These are phyloP conservation scores for Collybia sordida DNA, from an alignment of 768 basidiomycete genomes.

Conservation along the genomic window DNA sequence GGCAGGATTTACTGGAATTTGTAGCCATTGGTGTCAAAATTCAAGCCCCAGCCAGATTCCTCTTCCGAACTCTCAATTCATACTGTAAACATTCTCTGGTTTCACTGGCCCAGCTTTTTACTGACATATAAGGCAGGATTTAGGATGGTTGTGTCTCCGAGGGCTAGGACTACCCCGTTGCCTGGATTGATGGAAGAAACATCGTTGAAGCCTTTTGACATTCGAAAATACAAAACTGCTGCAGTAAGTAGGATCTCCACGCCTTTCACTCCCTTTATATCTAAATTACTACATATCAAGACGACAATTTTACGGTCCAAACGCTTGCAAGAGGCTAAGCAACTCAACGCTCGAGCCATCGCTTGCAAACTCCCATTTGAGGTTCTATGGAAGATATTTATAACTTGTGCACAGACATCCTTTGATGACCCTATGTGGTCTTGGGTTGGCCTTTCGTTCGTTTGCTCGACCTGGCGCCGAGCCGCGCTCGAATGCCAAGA, in stretches of 20 bases:
- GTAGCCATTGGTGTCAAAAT: too few species aligned
- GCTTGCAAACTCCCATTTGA: constrained; percentile 25
- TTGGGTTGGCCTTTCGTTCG: constrained; percentile 33
- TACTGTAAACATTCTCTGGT: too few species aligned
- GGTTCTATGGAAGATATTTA: constrained; percentile 28
- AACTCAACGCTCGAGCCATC: constrained; percentile 7
- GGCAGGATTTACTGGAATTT: too few species aligned
- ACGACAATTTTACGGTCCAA: constrained; percentile 11
- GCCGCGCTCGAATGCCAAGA: constrained; percentile 28
- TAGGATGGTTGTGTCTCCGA: neutral
- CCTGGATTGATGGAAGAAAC: constrained; percentile 1
- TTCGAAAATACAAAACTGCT: constrained; percentile 15
- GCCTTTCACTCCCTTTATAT: neutral
- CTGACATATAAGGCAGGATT: too few species aligned
- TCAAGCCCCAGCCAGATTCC: too few species aligned
- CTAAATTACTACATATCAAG: constrained; percentile 3
- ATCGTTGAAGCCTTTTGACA: constrained; percentile 11
- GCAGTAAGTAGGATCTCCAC: constrained; percentile 8
- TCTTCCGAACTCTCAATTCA: too few species aligned
- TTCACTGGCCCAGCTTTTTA: too few species aligned
- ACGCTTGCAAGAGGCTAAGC: constrained; percentile 12
- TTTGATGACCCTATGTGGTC: constrained; percentile 25
- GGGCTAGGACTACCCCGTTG: neutral
- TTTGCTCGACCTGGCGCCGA: constrained; percentile 37
- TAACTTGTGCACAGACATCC: constrained; percentile 20